These are phyloP conservation scores for Auxenochlorella protothecoides DNA, from an alignment of 139 green algal genomes.

Conservation along the genomic window DNA sequence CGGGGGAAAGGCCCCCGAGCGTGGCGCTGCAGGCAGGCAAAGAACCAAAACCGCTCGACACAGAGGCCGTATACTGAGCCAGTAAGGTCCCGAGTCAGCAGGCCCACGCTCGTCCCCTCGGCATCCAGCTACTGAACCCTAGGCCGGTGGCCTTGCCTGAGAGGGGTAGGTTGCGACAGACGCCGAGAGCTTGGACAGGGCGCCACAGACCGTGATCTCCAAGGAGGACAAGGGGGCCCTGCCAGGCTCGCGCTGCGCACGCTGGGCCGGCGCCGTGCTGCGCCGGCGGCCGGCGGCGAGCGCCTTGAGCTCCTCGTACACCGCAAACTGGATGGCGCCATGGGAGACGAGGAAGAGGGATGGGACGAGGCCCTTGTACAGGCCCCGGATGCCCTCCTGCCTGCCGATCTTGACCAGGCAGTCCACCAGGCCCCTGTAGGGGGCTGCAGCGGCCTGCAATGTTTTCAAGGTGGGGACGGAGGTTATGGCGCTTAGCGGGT, in stretches of 20 bases:
- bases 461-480: no score
- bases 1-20: no score
- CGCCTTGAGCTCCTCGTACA: slow-evolving; percentile 90
- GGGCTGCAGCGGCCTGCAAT: no score
- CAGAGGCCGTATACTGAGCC: no score
- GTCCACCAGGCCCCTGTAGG: slow-evolving; percentile 62
- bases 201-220: slow-evolving; percentile 54
- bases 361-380: slow-evolving; percentile 80
- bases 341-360: slow-evolving; percentile 84
- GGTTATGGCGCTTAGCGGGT: no score
- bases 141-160: slow-evolving; percentile 39
- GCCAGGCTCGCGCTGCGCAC: neutral
- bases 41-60: no score
- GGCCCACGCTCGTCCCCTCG: no score
- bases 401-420: slow-evolving; percentile 52
- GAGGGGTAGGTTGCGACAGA: slow-evolving; percentile 81
- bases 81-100: no score
- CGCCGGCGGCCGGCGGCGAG: slow-evolving; percentile 12
- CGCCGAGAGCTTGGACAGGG: slow-evolving; percentile 76
- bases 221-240: slow-evolving; percentile 8
- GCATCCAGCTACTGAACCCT: no score
- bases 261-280: neutral
- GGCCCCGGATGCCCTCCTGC: slow-evolving; percentile 69
- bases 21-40: no score
- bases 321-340: slow-evolving; percentile 88